Conservation (phyloP, 345 rosid species). For the Schrenkiella parvula region DNA sequence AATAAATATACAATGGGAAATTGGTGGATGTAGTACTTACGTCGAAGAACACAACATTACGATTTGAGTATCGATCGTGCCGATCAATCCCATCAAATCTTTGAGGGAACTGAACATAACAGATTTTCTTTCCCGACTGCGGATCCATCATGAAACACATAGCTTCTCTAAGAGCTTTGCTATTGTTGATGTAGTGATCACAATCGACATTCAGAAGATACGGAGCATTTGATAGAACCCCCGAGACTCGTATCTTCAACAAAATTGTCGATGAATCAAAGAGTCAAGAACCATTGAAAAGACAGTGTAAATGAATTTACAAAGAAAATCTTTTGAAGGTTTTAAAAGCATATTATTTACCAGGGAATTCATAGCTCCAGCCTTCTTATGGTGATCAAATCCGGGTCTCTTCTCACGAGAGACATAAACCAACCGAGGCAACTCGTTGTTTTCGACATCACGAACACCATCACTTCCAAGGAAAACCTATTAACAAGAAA, state of each 20-base stretch:
- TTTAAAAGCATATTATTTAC: slow-evolving; percentile 37
- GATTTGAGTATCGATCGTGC: slow-evolving; percentile 94
- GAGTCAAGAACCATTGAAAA: slow-evolving; percentile 8
- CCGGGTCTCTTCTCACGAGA: slow-evolving; percentile 99
- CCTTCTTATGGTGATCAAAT: slow-evolving; percentile 97
- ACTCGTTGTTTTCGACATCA: slow-evolving; percentile 75
- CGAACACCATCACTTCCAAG: slow-evolving; percentile 81
- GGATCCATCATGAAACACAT: slow-evolving; percentile 99
- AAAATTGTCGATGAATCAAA: neutral
- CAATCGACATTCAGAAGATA: slow-evolving; percentile 92
- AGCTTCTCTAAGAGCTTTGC: slow-evolving; percentile 95
- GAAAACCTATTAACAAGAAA: slow-evolving; percentile 57
- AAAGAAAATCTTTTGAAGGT: neutral
- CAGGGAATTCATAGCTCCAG: slow-evolving; percentile 98
- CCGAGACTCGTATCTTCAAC: slow-evolving; percentile 84
- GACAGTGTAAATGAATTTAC: neutral
- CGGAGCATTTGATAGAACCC: slow-evolving; percentile 95
- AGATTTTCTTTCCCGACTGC: slow-evolving; percentile 81
- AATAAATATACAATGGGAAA: neutral
- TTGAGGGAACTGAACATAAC: slow-evolving; percentile 99
- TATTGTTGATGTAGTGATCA: slow-evolving; percentile 94
- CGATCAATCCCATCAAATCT: slow-evolving; percentile 98
- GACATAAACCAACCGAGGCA: slow-evolving; percentile 91
- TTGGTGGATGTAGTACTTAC: slow-evolving; percentile 43
- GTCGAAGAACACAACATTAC: slow-evolving; percentile 96